Base-by-base conservation (phyloP, 495 filamentous ascomycete genomes). In the Cairneyella variabilis region DNA sequence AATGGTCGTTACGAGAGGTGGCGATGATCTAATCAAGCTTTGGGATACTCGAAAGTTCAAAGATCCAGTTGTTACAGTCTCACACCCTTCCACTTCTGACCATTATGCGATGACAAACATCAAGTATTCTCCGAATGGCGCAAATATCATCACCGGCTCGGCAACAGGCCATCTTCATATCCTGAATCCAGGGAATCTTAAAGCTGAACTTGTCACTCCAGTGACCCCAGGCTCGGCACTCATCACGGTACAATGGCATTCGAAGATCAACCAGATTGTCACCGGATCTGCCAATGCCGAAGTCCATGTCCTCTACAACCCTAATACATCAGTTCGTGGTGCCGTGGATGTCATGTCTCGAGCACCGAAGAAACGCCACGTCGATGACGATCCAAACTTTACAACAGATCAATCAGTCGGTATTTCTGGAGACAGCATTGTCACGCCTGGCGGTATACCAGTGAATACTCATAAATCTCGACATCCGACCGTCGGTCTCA, bases 41-140 rank as follows among this genome's bases (percentile, higher is more conserved):
- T 98, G 93, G 93, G 93, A 98, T 69, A 97, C 86, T 3, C 83
- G 93, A 43, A 98, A 97, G 64, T 93, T 98, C 75, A 97, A 93
- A 66, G 72, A 82, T 21, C 90, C 93, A 5, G 76, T 98, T 16
- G 88, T 82, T 27, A 86, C 83, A 2, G 80, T 88, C n/a, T 68
- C 85, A 2, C 88, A 93, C 66, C 71, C 82, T 3, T 93, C 93
- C 3, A 96, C 87, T 23, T 91, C 90, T 3, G 79, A 79, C 54
- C 83, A 91, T 58, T 93, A 87, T 63, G 81, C 91, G 0, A 88
- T 88, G 36, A 83, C 83, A 40, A 92, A 89, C 59, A 96, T 98
- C 64, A 77, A 80, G 42, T 98, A 96, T 73, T 89, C 90, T 2
- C 90, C 93, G 11, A 85, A 82, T 40, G 84, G 83, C 10, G 79